Conservation (phyloP, 495 filamentous ascomycete species). For the Tuber aestivum region DNA sequence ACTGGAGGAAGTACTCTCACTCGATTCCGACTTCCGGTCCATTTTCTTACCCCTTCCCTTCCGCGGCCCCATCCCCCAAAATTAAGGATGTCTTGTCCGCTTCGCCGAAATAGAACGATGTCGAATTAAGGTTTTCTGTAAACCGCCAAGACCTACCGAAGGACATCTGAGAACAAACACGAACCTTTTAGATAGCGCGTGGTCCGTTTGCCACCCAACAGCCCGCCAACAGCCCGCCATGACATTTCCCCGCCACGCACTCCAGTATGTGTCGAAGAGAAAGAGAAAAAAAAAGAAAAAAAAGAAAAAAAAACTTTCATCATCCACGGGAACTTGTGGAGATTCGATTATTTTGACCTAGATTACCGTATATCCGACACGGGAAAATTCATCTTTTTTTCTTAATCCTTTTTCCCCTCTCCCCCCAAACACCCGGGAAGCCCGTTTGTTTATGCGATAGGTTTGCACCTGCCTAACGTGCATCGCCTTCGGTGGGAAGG, state of each 20-base stretch:
- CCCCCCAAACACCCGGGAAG: background rate
- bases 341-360: background rate
- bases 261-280: too few species aligned
- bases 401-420: background rate
- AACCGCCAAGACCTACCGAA: conserved; percentile 32
- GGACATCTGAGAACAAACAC: conserved; percentile 1
- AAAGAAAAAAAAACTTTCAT: background rate
- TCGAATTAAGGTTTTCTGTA: conserved; percentile 39
- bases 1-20: background rate
- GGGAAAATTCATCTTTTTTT: background rate
- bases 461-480: conserved; percentile 5
- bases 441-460: conserved; percentile 1
- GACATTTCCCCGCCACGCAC: background rate
- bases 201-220: background rate
- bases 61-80: background rate
- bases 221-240: background rate
- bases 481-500: background rate
- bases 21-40: conserved; percentile 3
- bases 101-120: conserved; percentile 32
- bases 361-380: background rate
- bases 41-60: conserved; percentile 7
- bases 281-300: too few species aligned
- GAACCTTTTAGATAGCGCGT: background rate
- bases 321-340: background rate
- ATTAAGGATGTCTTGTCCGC: conserved; percentile 14